Percentiles rank a stretch among this genome's conserved stretches.
phyloP scores from a whole-genome alignment of 164 flowering plant genomes.

The Aristolochia fimbriata region DNA sequence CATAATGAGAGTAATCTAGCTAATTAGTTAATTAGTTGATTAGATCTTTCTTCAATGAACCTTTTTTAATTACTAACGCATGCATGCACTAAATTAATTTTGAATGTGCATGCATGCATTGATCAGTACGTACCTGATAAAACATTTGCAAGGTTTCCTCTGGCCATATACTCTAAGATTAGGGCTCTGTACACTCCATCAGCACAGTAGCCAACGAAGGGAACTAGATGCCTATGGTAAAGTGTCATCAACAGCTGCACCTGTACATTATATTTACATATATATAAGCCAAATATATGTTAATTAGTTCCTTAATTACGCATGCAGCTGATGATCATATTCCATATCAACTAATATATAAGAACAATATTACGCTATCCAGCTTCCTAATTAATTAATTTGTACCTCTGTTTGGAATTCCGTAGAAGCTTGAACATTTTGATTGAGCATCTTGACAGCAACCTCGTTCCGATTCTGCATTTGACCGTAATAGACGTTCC shows the following conservation, averaged over 20 bases:
- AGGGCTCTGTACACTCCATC: neutral
- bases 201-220: neutral
- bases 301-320: too few relatives aligned
- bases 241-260: slow-evolving; percentile 3
- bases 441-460: neutral
- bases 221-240: slow-evolving; percentile 2
- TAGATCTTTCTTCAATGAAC: too few relatives aligned
- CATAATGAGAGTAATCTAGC: too few relatives aligned
- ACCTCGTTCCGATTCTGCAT: too few relatives aligned
- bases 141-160: neutral
- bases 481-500: too few relatives aligned
- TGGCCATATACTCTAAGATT: slow-evolving; percentile 2
- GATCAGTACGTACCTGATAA: slow-evolving; percentile 2
- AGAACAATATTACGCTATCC: too few relatives aligned
- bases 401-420: neutral
- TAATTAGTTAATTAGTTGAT: too few relatives aligned
- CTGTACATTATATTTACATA: neutral
- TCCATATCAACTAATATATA: too few relatives aligned
- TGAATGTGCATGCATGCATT: neutral
- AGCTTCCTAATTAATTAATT: neutral
- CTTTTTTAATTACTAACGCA: too few relatives aligned
- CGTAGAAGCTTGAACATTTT: neutral
- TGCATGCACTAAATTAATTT: too few relatives aligned
- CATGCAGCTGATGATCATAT: too few relatives aligned
- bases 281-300: neutral